Percentiles rank a stretch among this genome's conserved stretches.
Conservation (phyloP, 208 protist species). For the Acanthamoeba lenticulata region DNA sequence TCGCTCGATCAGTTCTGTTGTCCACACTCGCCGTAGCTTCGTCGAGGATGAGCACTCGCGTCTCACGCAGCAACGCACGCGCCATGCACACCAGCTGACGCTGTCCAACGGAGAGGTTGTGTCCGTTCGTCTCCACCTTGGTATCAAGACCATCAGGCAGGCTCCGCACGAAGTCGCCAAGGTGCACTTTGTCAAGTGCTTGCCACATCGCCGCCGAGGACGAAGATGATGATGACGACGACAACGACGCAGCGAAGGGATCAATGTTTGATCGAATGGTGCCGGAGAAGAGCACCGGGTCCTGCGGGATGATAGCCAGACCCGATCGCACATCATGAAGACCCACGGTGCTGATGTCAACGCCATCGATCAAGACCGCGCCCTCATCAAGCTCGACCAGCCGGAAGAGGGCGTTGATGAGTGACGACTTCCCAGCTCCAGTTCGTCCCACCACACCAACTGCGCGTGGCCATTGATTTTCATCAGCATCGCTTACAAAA, state of each 20-base stretch:
- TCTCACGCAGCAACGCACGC: constrained; percentile 74
- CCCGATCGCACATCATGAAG: constrained; percentile 65
- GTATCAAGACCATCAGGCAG: not conserved
- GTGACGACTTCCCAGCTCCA: constrained; percentile 61
- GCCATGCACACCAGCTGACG: constrained; percentile 81
- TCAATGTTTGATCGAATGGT: constrained; percentile 63
- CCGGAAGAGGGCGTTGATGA: constrained; percentile 63
- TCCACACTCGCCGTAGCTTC: constrained; percentile 85
- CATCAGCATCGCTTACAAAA: not conserved
- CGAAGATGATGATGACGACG: not conserved
- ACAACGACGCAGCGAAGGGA: not conserved
- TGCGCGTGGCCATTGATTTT: not conserved
- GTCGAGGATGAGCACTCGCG: constrained; percentile 81
- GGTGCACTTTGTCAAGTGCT: constrained; percentile 69
- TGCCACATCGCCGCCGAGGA: constrained; percentile 76
- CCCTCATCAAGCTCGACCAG: constrained; percentile 85
- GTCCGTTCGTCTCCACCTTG: constrained; percentile 77
- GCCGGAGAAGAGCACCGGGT: constrained; percentile 81
- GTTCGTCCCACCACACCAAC: constrained; percentile 67
- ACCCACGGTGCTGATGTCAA: constrained; percentile 78
- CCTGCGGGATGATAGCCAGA: constrained; percentile 80
- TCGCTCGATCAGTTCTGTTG: constrained; percentile 81
- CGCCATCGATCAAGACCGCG: constrained; percentile 80
- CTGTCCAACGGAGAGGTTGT: constrained; percentile 84
- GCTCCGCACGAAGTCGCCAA: constrained; percentile 55